A percentile compares a stretch with the other conserved stretches of the same genome.
phyloP scores from a whole-genome alignment of 345 rosid genomes.

The Erodium maritimum region DNA sequence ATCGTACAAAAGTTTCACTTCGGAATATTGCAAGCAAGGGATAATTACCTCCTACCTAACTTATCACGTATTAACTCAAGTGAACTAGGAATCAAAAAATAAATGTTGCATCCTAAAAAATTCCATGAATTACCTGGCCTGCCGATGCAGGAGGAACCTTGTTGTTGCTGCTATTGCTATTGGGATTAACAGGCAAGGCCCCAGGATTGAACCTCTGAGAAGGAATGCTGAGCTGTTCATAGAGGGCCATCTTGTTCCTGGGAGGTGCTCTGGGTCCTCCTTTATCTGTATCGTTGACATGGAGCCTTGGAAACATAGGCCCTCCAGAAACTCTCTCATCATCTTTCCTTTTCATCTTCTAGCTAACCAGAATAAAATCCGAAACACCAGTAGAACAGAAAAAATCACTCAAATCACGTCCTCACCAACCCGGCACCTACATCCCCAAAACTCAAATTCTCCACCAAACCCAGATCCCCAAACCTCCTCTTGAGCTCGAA shows the following conservation, averaged over 20 bases:
- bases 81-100: not conserved
- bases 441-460: conserved; percentile 4
- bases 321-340: too few species aligned
- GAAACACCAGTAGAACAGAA: not conserved
- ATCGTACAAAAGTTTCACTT: not conserved
- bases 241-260: conserved; percentile 34
- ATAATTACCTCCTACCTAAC: too few species aligned
- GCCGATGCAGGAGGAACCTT: conserved; percentile 33
- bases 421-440: not conserved
- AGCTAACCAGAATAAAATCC: too few species aligned
- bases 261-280: conserved; percentile 35
- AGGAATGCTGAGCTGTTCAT: conserved; percentile 29
- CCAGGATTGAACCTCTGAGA: conserved; percentile 9
- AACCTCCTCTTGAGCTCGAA: conserved; percentile 4
- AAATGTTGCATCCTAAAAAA: not conserved
- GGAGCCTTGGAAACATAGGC: conserved; percentile 32
- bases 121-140: conserved; percentile 38
- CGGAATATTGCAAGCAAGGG: not conserved
- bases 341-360: too few species aligned
- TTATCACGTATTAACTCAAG: not conserved
- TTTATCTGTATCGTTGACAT: conserved; percentile 28
- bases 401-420: conserved; percentile 1
- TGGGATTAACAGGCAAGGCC: not conserved
- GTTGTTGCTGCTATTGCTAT: conserved; percentile 5
- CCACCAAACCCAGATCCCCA: conserved; percentile 5